These are phyloP conservation scores for Anastatica hierochuntica DNA, from an alignment of 345 rosid genomes.

Conservation along the genomic window DNA sequence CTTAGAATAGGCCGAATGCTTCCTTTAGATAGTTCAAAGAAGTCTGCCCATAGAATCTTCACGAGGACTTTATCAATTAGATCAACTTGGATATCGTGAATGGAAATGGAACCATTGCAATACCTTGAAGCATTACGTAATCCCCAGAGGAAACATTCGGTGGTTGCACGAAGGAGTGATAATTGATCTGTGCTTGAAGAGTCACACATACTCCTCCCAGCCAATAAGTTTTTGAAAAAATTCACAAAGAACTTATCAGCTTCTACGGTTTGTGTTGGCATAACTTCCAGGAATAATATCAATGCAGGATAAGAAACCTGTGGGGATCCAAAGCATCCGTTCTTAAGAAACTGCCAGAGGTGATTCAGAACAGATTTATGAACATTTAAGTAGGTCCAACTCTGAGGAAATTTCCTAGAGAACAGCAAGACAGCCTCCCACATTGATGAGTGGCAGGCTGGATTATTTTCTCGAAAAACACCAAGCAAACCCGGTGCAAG, in stretches of 20 bases:
- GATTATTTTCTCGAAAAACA: conserved; percentile 80
- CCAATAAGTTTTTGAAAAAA: conserved; percentile 68
- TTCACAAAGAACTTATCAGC: conserved; percentile 64
- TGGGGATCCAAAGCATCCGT: conserved; percentile 85
- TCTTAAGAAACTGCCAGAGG: conserved; percentile 73
- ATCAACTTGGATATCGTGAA: conserved; percentile 37
- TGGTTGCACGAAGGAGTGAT: conserved; percentile 56
- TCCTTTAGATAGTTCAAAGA: conserved; percentile 26
- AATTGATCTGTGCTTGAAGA: conserved; percentile 39
- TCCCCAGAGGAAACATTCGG: conserved; percentile 83
- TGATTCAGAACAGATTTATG: conserved; percentile 54
- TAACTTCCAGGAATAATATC: conserved; percentile 53
- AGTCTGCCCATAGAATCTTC: conserved; percentile 75
- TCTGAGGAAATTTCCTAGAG: conserved; percentile 63
- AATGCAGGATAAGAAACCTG: conserved; percentile 86
- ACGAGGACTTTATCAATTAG: conserved; percentile 55
- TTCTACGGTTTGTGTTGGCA: conserved; percentile 48
- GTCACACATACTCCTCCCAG: conserved; percentile 55
- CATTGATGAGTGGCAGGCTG: conserved; percentile 78
- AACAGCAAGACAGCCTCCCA: conserved; percentile 81
- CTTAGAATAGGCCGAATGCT: conserved; percentile 21
- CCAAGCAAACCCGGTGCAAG: conserved; percentile 70
- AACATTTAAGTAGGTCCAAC: conserved; percentile 59
- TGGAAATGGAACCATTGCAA: conserved; percentile 40
- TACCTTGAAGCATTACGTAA: conserved; percentile 64